Evolutionary conservation across 2,329 filamentous ascomycete genomes (phyloP).

Genomic region (Fusarium sp.): DNA sequence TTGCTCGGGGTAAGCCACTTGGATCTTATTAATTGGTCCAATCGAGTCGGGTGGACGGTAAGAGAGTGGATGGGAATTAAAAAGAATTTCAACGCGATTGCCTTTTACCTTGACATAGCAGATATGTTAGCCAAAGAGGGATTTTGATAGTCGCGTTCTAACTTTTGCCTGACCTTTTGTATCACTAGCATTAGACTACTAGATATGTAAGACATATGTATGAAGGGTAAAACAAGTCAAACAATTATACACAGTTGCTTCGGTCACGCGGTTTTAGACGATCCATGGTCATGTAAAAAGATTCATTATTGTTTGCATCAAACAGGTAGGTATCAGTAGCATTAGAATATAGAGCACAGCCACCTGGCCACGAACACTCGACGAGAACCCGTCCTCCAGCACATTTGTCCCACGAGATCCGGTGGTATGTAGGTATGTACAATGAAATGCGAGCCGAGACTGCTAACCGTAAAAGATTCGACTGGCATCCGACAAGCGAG

Average conservation of each 20-base stretch:
- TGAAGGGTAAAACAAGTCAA: not conserved
- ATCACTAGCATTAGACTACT: conserved; percentile 1
- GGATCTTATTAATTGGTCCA: conserved; percentile 76
- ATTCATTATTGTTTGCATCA: conserved; percentile 41
- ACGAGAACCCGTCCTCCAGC: conserved; percentile 49
- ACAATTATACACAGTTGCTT: not conserved
- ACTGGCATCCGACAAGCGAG: conserved; percentile 29
- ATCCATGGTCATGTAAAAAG: not conserved
- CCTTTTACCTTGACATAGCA: conserved; percentile 73
- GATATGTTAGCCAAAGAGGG: conserved; percentile 80
- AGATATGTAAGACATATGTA: conserved; percentile 7
- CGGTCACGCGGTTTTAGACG: not conserved
- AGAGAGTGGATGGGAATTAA: conserved; percentile 64
- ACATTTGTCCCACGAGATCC: conserved; percentile 45
- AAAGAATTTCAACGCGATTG: conserved; percentile 73
- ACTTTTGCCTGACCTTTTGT: not conserved
- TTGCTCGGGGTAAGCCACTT: conserved; percentile 71
- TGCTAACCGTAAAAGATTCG: conserved; percentile 14
- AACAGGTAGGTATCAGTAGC: conserved; percentile 52
- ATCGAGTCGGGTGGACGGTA: conserved; percentile 66
- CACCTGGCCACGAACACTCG: conserved; percentile 48
- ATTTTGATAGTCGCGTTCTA: conserved; percentile 45
- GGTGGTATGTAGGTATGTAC: conserved; percentile 44
- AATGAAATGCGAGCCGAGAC: conserved; percentile 36
- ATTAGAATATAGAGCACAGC: conserved; percentile 51